Evolutionary conservation across 768 basidiomycete genomes (phyloP).

Genomic region (Mrakia blollopis): DNA sequence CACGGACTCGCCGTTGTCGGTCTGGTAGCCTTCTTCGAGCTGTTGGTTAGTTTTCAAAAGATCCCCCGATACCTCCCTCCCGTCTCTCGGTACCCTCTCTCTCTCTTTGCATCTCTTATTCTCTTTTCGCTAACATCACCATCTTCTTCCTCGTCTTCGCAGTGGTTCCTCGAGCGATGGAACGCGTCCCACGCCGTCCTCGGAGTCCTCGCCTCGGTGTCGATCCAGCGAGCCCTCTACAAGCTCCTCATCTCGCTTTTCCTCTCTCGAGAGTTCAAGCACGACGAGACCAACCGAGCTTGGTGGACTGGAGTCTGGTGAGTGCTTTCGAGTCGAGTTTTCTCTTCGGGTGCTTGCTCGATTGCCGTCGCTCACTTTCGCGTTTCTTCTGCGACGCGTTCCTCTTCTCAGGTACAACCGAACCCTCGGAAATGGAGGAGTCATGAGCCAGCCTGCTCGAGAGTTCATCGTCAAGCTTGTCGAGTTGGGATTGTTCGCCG

Average conservation of each 20-base stretch:
- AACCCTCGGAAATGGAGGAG: slow-evolving; percentile 71
- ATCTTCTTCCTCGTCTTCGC: neutral
- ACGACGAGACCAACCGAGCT: slow-evolving; percentile 95
- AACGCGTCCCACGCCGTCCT: slow-evolving; percentile 85
- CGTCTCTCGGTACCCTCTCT: neutral
- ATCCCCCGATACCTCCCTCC: neutral
- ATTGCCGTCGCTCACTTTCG: neutral
- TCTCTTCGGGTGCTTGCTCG: neutral
- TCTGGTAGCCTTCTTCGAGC: slow-evolving; percentile 83
- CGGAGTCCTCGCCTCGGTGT: slow-evolving; percentile 81
- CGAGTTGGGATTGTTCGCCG: slow-evolving; percentile 90
- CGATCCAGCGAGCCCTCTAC: slow-evolving; percentile 83
- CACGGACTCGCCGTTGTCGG: slow-evolving; percentile 78
- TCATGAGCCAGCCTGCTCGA: slow-evolving; percentile 92
- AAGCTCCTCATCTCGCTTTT: slow-evolving; percentile 91
- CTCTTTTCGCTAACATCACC: neutral
- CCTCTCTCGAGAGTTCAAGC: slow-evolving; percentile 96
- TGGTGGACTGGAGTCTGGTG: slow-evolving; percentile 94
- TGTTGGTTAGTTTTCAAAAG: slow-evolving; percentile 74
- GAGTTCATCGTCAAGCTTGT: slow-evolving; percentile 98
- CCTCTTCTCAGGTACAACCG: slow-evolving; percentile 59
- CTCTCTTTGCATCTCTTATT: neutral
- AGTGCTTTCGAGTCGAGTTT: neutral
- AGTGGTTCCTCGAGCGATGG: slow-evolving; percentile 97
- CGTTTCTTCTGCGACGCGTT: neutral